Base-by-base conservation (phyloP, 2,329 filamentous ascomycete species). In the Pseudohalonectria lignicola region DNA sequence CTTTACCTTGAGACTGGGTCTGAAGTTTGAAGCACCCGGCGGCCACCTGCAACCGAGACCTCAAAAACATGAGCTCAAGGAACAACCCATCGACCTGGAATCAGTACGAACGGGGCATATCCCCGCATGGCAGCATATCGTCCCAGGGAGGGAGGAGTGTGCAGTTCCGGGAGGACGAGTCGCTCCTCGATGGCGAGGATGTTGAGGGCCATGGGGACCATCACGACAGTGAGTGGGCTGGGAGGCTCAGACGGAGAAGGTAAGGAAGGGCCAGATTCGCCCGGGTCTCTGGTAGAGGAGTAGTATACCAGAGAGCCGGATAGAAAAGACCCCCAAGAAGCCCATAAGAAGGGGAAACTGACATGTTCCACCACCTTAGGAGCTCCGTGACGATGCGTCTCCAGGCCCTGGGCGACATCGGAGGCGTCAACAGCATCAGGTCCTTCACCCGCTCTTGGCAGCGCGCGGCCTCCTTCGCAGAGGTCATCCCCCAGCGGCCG, bases 391-490 rank as follows among this genome's bases (percentile, higher is more conserved):
- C 69, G 23, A 66, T 72, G 44, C 67, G 69, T 25, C 58, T 84
- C 26, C 61, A 71, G 19, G 65, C 68, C 38, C 55, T 81, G 39
- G 67, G 72, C 47, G 79, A 94, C 43, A 80, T 85, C 34, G 92
- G 90, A 46, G 90, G 90, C 36, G 82, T 88, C 43, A 96, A 96
- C 66, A 93, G 85, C 59, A 83, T 96, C 50, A 82, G 92, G 53
- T 94, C 88, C 52, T 96, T 96, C 55, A 85, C 88, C 32, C 76
- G 83, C 43, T 94, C 86, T 49, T 94, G 87, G 83, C 86, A 90
- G 60, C 79, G 90, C 55, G 90, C 90, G 28, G 86, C 87, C 19
- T 81, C 74, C 41, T 96, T 96, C 59, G 74, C 78, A 45, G 88
- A 95, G 57, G 85, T 94, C 48, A 80, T 92, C 25, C 86, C 86